Percentiles rank a stretch among this genome's conserved stretches.
phyloP scores from a whole-genome alignment of 768 basidiomycete species.

The Boletus vinaceobasis region DNA sequence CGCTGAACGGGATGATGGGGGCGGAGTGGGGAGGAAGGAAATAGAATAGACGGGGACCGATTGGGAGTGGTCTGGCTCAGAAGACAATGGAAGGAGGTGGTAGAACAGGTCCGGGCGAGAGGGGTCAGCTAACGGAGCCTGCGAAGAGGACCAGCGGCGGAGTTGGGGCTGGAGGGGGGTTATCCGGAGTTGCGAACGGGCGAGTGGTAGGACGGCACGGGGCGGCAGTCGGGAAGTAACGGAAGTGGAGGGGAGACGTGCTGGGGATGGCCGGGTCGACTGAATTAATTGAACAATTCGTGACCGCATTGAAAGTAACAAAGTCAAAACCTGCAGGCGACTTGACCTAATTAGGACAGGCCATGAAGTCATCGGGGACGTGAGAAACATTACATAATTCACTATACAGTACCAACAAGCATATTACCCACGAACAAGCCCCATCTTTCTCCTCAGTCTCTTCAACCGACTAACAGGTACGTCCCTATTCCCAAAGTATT shows the following conservation, averaged over 20 bases:
- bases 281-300: constrained; percentile 4
- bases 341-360: neutral
- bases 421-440: constrained; percentile 13
- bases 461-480: constrained; percentile 30
- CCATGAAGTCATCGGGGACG: constrained; percentile 9
- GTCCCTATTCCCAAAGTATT: neutral
- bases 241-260: neutral
- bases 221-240: neutral
- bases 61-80: constrained; percentile 37
- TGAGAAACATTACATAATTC: constrained; percentile 27
- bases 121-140: constrained; percentile 44
- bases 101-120: constrained; percentile 66
- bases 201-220: neutral
- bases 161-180: constrained; percentile 6
- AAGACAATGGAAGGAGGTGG: constrained; percentile 56
- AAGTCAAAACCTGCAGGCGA: neutral
- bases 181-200: constrained; percentile 1
- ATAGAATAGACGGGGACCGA: constrained; percentile 55
- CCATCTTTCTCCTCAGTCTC: constrained; percentile 25
- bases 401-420: constrained; percentile 37
- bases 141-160: constrained; percentile 16
- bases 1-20: constrained; percentile 42
- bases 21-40: constrained; percentile 54
- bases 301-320: constrained; percentile 7
- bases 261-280: neutral